phyloP scores from a whole-genome alignment of 176 grass and related monocot genomes.

The Zea luxurians region DNA sequence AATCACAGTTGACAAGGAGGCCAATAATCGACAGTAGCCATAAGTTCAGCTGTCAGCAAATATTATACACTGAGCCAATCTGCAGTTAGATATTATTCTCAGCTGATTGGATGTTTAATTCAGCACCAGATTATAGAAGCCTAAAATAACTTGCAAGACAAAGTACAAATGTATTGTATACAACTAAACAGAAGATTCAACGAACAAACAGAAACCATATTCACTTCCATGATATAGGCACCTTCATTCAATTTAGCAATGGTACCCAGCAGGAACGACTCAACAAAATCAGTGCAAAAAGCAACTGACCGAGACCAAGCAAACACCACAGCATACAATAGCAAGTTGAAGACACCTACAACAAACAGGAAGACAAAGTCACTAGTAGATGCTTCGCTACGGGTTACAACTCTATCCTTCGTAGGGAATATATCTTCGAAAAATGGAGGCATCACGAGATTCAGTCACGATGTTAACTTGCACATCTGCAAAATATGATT shows the following conservation, averaged over 20 bases:
- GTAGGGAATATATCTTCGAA: no score
- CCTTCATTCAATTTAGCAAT: conserved; percentile 5
- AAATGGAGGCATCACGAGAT: no score
- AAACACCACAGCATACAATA: conserved; percentile 12
- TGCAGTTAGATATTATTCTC: neutral
- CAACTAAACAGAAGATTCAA: neutral
- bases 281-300: conserved; percentile 21
- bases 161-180: neutral
- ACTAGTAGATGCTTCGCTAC: no score
- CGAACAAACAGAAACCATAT: neutral
- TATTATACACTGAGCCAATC: neutral
- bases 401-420: no score
- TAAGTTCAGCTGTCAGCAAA: neutral
- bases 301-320: conserved; percentile 16
- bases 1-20: neutral
- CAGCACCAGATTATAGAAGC: neutral
- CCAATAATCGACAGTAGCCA: neutral
- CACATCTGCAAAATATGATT: no score
- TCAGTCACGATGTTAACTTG: no score
- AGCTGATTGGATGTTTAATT: neutral
- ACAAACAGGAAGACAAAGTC: neutral
- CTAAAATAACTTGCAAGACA: neutral
- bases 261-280: neutral
- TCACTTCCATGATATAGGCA: conserved; percentile 26
- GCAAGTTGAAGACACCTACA: conserved; percentile 22